Base-by-base conservation (phyloP, 2,329 filamentous ascomycete species). In the Rhynchosporium agropyri region DNA sequence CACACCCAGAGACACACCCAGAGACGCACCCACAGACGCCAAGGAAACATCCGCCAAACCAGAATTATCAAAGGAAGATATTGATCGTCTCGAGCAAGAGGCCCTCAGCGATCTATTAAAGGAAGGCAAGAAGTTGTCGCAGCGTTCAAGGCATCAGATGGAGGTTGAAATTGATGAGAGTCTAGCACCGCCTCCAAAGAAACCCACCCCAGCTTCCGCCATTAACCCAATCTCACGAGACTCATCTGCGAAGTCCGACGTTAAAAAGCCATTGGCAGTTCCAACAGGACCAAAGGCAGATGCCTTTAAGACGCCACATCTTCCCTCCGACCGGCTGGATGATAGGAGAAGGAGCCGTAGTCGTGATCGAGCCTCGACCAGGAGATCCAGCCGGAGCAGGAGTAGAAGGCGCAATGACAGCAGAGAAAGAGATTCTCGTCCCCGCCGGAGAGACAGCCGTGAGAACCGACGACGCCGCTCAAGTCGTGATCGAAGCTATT, bases 101-200 rank as follows among this genome's bases (percentile, higher is more conserved):
- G 74, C 74, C 50, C 62, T 76, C 12, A 69, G 72, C 55, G 69
- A 74, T 66, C 69, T 76, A 26, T 50, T 75, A n/a, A 73, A 73
- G 28, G 74, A 75, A 63, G 67, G 73, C 26, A 72, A 73, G 42
- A 65, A 66, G 31, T 63, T 70, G 28, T 67, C 71, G 13, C 69
- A 72, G 60, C 67, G 70, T 50, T 71, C 71, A 42, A 69, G 73
- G 63, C 70, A 74, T 66, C 70, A 73, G 63, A 33, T 72, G 45
- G 74, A 75, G 48, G 57, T 72, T n/a, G 72, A 74, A 53, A 60
- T 76, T 31, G 74, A 76, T 57, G 67, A 73, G 38, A 69, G 64
- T 26, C 63, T 76, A 29, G 72, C 73, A 26, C 73, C 74, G 43
- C 74, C 73, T 33, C 73, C 74, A 28, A 65, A 73, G 55, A 75